A percentile compares a stretch with the other conserved stretches of the same genome.
Evolutionary conservation across 768 basidiomycete species (phyloP).

Genomic region (Mycena rosella): DNA sequence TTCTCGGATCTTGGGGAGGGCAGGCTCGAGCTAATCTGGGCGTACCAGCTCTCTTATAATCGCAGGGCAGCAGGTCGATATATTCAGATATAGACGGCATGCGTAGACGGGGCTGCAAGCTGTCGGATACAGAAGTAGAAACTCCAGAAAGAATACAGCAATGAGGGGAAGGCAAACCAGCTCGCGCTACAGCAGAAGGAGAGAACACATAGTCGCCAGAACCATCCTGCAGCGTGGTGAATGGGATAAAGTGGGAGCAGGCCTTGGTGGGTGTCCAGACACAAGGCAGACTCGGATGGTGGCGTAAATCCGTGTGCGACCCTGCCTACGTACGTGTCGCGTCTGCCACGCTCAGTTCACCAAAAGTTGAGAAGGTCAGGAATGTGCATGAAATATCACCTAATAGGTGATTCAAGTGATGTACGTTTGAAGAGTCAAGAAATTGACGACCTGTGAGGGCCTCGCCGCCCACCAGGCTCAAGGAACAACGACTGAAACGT

Average conservation of each 20-base stretch:
- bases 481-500: not conserved
- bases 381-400: constrained; percentile 6
- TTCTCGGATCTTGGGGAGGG: constrained; percentile 9
- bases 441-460: not conserved
- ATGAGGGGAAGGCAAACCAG: not conserved
- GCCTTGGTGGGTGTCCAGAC: not conserved
- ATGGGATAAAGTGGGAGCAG: not conserved
- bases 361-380: not conserved
- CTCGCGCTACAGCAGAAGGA: constrained; percentile 10
- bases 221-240: not conserved
- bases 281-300: constrained; percentile 9
- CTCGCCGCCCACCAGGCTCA: not conserved
- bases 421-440: not conserved
- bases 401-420: not conserved
- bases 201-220: not conserved
- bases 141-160: constrained; percentile 12
- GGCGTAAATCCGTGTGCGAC: not conserved
- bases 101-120: constrained; percentile 5
- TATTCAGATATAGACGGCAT: constrained; percentile 24
- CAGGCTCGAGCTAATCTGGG: constrained; percentile 20
- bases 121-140: constrained; percentile 9
- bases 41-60: constrained; percentile 18
- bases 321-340: not conserved
- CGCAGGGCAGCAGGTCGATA: constrained; percentile 1
- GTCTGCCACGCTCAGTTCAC: not conserved